Conservation (phyloP, 2,329 filamentous ascomycete genomes). For the Leptosphaerulina australis region DNA sequence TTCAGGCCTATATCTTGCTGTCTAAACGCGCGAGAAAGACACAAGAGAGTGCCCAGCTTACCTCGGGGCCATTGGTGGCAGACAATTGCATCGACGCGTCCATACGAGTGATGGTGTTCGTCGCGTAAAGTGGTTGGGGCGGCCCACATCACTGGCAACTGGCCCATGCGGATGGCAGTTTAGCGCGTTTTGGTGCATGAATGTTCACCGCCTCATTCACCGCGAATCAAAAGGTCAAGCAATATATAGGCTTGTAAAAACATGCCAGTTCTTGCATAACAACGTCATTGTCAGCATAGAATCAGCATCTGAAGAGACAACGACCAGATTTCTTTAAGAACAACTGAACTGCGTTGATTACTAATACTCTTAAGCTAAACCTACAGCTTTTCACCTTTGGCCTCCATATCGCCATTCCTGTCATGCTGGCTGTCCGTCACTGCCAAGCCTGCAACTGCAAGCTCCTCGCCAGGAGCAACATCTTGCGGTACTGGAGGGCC, state of each 20-base stretch:
- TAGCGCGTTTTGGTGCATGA: slow-evolving; percentile 2
- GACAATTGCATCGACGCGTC: slow-evolving; percentile 23
- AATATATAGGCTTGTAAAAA: too few species aligned
- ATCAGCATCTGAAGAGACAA: too few species aligned
- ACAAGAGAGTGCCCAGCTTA: slow-evolving; percentile 14
- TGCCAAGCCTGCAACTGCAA: slow-evolving; percentile 40
- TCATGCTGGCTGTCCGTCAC: slow-evolving; percentile 38
- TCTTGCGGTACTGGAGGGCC: slow-evolving; percentile 48
- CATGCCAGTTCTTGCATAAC: too few species aligned
- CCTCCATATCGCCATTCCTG: slow-evolving; percentile 33
- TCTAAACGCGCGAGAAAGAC: background rate
- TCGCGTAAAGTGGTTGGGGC: slow-evolving; percentile 29
- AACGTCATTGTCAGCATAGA: too few species aligned
- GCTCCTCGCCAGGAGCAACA: slow-evolving; percentile 43
- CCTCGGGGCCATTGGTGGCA: slow-evolving; percentile 24
- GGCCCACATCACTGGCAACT: slow-evolving; percentile 7
- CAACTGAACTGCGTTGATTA: background rate
- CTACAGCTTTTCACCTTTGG: slow-evolving; percentile 26
- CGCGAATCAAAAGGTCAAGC: too few species aligned
- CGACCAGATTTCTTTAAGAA: too few species aligned
- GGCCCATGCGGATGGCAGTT: background rate
- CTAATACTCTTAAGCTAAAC: background rate
- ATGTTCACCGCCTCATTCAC: background rate
- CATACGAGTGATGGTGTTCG: slow-evolving; percentile 24
- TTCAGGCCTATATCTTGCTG: too few species aligned